Evolutionary conservation across 495 filamentous ascomycete genomes (phyloP).

Genomic region (Parathielavia appendiculata): DNA sequence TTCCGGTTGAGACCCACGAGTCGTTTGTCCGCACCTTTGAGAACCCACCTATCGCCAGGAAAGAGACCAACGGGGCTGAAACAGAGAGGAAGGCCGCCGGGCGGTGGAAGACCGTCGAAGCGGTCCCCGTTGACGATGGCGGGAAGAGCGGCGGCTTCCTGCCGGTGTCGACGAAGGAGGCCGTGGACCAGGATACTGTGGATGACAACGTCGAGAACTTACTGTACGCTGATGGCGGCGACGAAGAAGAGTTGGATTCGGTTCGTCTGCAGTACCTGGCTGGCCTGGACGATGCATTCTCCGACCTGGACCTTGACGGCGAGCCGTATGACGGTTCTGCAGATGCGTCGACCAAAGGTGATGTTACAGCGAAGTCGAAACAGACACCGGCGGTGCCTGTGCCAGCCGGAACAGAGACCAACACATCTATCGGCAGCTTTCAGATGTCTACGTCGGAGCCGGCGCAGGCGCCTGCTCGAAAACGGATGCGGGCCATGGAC

Average conservation of each 20-base stretch:
- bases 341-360: constrained; percentile 2
- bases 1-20: constrained; percentile 68
- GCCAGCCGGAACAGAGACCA: constrained; percentile 18
- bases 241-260: constrained; percentile 28
- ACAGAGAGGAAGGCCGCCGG: constrained; percentile 51
- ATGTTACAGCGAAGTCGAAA: constrained; percentile 19
- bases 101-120: constrained; percentile 70
- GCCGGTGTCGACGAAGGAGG: constrained; percentile 27
- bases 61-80: constrained; percentile 44
- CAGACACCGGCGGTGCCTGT: constrained; percentile 21
- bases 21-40: constrained; percentile 68
- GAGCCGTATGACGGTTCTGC: constrained; percentile 23
- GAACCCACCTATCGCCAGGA: constrained; percentile 60
- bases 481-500: constrained; percentile 79
- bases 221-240: constrained; percentile 31
- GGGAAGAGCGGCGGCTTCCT: constrained; percentile 34
- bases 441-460: constrained; percentile 28
- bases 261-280: constrained; percentile 24
- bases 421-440: constrained; percentile 23
- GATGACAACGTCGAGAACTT: constrained; percentile 31
- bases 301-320: constrained; percentile 30
- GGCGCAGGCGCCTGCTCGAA: constrained; percentile 29
- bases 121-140: constrained; percentile 35
- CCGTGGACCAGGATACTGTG: constrained; percentile 12
- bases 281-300: constrained; percentile 23